Conservation (phyloP, 371 early-diverging fungal genomes). For the Rhizopus arrhizus region DNA sequence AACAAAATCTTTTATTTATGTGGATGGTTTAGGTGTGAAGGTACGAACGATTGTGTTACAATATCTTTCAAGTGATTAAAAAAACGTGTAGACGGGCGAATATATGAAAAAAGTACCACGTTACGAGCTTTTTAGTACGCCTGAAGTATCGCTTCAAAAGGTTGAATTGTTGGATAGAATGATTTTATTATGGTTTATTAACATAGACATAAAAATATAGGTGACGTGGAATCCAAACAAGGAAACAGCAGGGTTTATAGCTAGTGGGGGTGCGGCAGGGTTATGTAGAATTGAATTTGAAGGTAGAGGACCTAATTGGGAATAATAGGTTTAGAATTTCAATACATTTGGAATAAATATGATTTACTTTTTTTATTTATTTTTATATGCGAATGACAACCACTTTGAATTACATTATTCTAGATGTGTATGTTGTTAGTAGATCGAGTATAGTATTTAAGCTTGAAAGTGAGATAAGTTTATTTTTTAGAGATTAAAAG, state of each 20-base stretch:
- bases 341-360: neutral
- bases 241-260: neutral
- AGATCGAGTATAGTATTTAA: too few relatives aligned
- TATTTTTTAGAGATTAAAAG: too few relatives aligned
- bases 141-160: constrained; percentile 20
- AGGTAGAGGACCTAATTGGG: constrained; percentile 7
- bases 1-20: constrained; percentile 16
- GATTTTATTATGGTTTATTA: neutral
- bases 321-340: neutral
- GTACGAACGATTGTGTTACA: neutral
- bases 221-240: neutral
- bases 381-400: neutral
- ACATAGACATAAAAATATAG: neutral
- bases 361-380: constrained; percentile 3
- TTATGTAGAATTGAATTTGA: constrained; percentile 36
- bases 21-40: constrained; percentile 23
- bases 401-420: too few relatives aligned
- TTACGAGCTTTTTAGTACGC: constrained; percentile 14
- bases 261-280: constrained; percentile 16
- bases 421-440: too few relatives aligned
- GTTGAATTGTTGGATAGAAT: neutral
- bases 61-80: neutral
- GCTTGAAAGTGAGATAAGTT: too few relatives aligned
- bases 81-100: constrained; percentile 2
- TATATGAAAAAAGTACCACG: constrained; percentile 5